Evolutionary conservation across 495 filamentous ascomycete genomes (phyloP), one percentile per base, ranked within the genome.

Genomic region (Platismatia glauca): DNA sequence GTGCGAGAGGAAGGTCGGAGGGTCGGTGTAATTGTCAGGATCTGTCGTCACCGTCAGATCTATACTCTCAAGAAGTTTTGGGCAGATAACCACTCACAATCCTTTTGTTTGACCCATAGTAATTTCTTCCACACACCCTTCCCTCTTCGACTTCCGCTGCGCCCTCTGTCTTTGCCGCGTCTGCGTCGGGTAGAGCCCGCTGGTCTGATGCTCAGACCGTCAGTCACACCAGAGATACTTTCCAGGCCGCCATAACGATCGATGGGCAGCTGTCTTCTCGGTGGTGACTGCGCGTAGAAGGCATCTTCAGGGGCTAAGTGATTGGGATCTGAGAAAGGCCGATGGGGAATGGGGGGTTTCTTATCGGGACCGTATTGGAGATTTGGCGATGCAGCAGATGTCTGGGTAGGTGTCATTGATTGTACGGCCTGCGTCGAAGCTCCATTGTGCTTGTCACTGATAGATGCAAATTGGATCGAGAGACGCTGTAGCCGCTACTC

Each of bases 1-100:
- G 66, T 96, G 90, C 69, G 95, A 92, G 61, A 98, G 87, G 68
- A 98, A 98, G 29, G 66, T 96, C 53, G 88, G 86, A 71, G 91
- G 89, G 72, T 98, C 94, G 56, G 95, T 97, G 74, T 97, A 97
- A 72, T 98, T 98, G 75, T 98, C 94, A 24, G 95, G 93, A 73
- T 96, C 90, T 96, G 65, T 31, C 27, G 59, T 41, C 16, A 22
- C 15, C n/a, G 13, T 62, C 33, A 62, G 50, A 66, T 53, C 64
- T 48, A 27, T n/a, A 39, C n/a, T 58, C 27, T 67, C 37, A 24
- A 24, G 18, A 44, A 29, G 24, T 38, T 8, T 12, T 7, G 53
- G n/a, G 4, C 7, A 55, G 13, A 56, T 38, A 39, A 46, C 31
- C 34, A 68, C 80, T 61, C 81, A 95, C 90, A 98, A 52, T 64